phyloP scores from a whole-genome alignment of 2,329 filamentous ascomycete genomes.

The Penicillium fuscoglaucum region DNA sequence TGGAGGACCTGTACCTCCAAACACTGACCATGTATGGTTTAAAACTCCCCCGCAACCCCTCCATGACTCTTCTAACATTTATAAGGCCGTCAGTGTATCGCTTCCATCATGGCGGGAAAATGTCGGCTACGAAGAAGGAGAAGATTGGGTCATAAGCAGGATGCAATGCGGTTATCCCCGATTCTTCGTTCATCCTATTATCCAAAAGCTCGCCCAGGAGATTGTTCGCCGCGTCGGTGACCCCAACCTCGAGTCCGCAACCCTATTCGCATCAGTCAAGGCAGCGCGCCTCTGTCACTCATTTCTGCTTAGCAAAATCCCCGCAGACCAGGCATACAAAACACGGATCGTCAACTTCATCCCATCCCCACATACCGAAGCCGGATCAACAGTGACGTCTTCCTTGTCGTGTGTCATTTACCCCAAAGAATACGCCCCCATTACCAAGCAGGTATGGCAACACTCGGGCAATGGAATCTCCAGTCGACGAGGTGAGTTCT shows the following conservation, averaged over 20 bases:
- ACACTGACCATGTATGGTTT: conserved; percentile 72
- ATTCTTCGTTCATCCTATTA: conserved; percentile 88
- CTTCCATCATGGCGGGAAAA: conserved; percentile 91
- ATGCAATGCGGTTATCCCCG: conserved; percentile 92
- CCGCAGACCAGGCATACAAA: conserved; percentile 45
- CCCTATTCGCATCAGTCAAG: conserved; percentile 75
- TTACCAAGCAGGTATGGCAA: conserved; percentile 96
- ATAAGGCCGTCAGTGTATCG: conserved; percentile 92
- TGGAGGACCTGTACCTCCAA: conserved; percentile 72
- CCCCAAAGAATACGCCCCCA: conserved; percentile 62
- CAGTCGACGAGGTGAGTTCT: conserved; percentile 88
- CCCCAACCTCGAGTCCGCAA: conserved; percentile 62
- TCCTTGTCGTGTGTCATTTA: conserved; percentile 71
- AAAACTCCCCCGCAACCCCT: conserved; percentile 25
- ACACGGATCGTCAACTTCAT: conserved; percentile 55
- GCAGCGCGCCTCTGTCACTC: conserved; percentile 71
- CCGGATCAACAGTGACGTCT: conserved; percentile 57
- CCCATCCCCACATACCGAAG: conserved; percentile 64
- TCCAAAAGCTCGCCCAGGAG: conserved; percentile 69
- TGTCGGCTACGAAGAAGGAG: conserved; percentile 89
- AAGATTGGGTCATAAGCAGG: conserved; percentile 78
- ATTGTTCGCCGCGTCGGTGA: conserved; percentile 61
- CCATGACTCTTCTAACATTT: conserved; percentile 20
- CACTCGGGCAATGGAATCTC: conserved; percentile 92
- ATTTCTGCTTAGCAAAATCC: conserved; percentile 61